These are phyloP conservation scores for Nannizziopsis arthrosporioides DNA, from an alignment of 2,329 filamentous ascomycete genomes.

Conservation along the genomic window DNA sequence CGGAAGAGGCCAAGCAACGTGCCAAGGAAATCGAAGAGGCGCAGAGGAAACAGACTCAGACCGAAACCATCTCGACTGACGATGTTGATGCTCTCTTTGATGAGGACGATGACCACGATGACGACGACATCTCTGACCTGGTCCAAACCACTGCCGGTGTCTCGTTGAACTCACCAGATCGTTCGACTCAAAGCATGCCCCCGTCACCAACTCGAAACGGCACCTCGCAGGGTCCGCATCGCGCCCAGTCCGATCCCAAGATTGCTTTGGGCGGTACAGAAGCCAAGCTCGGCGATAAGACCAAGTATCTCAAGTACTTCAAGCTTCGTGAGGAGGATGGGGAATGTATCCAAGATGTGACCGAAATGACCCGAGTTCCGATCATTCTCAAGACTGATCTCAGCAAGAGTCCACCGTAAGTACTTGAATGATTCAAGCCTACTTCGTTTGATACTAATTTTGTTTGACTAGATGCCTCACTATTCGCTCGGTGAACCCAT, in stretches of 20 bases:
- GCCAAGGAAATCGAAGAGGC: constrained; percentile 83
- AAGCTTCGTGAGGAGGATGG: constrained; percentile 81
- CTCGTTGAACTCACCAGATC: constrained; percentile 61
- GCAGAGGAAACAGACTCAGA: constrained; percentile 85
- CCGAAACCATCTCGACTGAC: constrained; percentile 83
- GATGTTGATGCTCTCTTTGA: constrained; percentile 94
- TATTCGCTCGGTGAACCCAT: constrained; percentile 42
- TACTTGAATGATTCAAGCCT: constrained; percentile 25
- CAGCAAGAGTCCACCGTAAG: constrained; percentile 98
- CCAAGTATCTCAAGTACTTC: constrained; percentile 90
- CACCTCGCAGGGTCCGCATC: constrained; percentile 58
- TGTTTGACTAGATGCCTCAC: constrained; percentile 34
- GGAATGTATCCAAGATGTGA: constrained; percentile 95
- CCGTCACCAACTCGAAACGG: constrained; percentile 74
- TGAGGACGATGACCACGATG: constrained; percentile 72
- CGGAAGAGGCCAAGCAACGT: constrained; percentile 67
- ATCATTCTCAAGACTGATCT: constrained; percentile 97
- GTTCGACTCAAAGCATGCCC: constrained; percentile 88
- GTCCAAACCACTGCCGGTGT: constrained; percentile 88
- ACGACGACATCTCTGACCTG: constrained; percentile 74
- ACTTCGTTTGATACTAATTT: constrained; percentile 18
- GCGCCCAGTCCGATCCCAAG: constrained; percentile 89
- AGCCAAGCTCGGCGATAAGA: constrained; percentile 74
- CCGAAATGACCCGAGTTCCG: constrained; percentile 94
- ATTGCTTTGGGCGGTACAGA: constrained; percentile 57